A percentile compares a stretch with the other conserved stretches of the same genome.
These are phyloP conservation scores for Tribonema minus DNA, from an alignment of 108 stramenopile genomes.

Conservation along the genomic window DNA sequence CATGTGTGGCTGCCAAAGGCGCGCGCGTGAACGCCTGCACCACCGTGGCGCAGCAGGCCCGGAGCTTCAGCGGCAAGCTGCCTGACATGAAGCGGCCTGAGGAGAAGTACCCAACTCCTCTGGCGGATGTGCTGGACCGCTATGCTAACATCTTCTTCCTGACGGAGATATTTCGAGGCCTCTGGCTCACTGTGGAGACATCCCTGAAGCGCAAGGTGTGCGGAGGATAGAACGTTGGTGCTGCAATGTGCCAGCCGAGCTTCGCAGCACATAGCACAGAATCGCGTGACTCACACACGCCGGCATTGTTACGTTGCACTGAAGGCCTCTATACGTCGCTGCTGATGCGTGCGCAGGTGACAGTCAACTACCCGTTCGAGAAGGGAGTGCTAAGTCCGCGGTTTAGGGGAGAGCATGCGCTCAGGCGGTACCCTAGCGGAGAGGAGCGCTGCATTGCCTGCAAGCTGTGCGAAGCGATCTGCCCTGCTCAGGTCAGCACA, in stretches of 20 bases:
- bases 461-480: slow-evolving; percentile 98
- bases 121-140: slow-evolving; percentile 30
- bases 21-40: no score
- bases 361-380: slow-evolving; percentile 98
- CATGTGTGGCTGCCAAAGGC: no score
- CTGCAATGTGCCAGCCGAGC: no score
- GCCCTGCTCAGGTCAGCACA: slow-evolving; percentile 88
- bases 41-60: no score
- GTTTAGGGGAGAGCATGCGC: slow-evolving; percentile 96
- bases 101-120: no score
- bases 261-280: no score
- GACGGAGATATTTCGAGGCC: slow-evolving; percentile 50
- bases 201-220: slow-evolving; percentile 52
- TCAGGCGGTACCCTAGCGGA: slow-evolving; percentile 94
- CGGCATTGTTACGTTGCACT: no score
- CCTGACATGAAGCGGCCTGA: no score
- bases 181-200: slow-evolving; percentile 45
- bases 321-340: no score
- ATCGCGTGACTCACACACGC: no score
- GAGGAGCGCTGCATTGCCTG: slow-evolving; percentile 99
- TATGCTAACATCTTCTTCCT: slow-evolving; percentile 50
- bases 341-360: slow-evolving; percentile 61
- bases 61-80: no score
- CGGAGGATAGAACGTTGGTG: no score
- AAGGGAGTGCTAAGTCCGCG: slow-evolving; percentile 90